Percentiles rank a stretch among this genome's conserved stretches.
Evolutionary conservation across 169 alveolate genomes (phyloP).

Genomic region (Cardiosporidium cionae): DNA sequence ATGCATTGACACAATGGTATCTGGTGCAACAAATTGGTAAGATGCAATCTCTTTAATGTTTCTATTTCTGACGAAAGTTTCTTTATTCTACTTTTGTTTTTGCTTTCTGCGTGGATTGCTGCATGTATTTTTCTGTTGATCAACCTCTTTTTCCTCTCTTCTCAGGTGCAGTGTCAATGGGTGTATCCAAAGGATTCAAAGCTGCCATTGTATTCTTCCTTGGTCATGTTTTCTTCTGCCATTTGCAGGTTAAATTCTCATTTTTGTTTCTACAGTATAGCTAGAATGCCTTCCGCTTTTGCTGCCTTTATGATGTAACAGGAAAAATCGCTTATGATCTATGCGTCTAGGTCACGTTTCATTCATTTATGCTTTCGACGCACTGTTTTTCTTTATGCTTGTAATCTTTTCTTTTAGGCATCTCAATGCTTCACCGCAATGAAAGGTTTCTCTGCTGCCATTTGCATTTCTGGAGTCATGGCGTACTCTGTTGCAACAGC

Average conservation of each 20-base stretch:
- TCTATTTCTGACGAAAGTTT: neutral
- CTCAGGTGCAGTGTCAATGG: neutral
- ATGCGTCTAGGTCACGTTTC: no score
- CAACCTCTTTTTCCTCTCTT: neutral
- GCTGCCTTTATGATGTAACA: no score
- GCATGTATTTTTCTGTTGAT: neutral
- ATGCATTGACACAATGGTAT: neutral
- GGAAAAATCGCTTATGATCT: no score
- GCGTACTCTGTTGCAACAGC: no score
- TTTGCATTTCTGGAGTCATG: no score
- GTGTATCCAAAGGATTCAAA: neutral
- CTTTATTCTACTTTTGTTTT: neutral
- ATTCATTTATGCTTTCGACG: no score
- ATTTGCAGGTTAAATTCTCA: neutral
- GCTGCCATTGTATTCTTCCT: neutral
- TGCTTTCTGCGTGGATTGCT: neutral
- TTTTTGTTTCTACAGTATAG: neutral
- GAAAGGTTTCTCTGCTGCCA: no score
- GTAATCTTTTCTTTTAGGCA: no score
- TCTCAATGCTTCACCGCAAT: no score
- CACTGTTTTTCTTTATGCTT: no score
- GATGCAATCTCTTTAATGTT: neutral
- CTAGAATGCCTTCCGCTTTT: no score
- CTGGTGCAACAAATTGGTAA: neutral
- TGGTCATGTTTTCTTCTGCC: neutral